These are phyloP conservation scores for Kwoniella newhampshirensis DNA, from an alignment of 768 basidiomycete genomes.

Conservation along the genomic window DNA sequence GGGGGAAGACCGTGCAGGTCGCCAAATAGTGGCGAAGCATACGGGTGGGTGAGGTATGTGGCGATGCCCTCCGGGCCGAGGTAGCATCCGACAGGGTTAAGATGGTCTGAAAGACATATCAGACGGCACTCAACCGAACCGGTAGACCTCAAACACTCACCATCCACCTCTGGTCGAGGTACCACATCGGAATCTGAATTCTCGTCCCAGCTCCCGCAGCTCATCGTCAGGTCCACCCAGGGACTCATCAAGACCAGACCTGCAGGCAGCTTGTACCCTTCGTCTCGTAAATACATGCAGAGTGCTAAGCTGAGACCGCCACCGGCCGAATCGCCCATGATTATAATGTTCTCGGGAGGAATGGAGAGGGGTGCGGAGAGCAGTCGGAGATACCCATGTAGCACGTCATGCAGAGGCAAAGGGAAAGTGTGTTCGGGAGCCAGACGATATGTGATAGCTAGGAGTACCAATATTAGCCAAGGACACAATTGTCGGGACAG, in stretches of 20 bases:
- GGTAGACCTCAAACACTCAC: conserved; percentile 27
- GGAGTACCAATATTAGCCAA: conserved; percentile 23
- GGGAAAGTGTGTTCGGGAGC: conserved; percentile 95
- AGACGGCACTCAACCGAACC: background rate
- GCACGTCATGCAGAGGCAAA: conserved; percentile 80
- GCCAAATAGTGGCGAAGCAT: conserved; percentile 89
- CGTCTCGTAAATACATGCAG: conserved; percentile 92
- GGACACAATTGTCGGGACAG: background rate
- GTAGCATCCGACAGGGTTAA: conserved; percentile 92
- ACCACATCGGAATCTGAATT: conserved; percentile 62
- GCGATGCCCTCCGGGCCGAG: conserved; percentile 67
- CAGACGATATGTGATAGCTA: conserved; percentile 89
- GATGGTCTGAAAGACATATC: conserved; percentile 61
- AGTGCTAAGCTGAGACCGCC: conserved; percentile 82
- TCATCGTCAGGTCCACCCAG: conserved; percentile 97
- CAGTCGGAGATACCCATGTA: conserved; percentile 80
- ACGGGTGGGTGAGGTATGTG: conserved; percentile 89
- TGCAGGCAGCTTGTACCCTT: conserved; percentile 76
- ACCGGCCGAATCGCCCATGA: conserved; percentile 86
- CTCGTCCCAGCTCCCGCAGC: conserved; percentile 96
- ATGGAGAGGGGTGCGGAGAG: conserved; percentile 78
- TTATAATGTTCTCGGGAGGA: conserved; percentile 77
- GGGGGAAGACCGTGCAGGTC: conserved; percentile 83
- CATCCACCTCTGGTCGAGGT: conserved; percentile 49
- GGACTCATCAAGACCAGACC: conserved; percentile 88